Conservation (phyloP, 164 flowering plant genomes). For the Litsea cubeba region DNA sequence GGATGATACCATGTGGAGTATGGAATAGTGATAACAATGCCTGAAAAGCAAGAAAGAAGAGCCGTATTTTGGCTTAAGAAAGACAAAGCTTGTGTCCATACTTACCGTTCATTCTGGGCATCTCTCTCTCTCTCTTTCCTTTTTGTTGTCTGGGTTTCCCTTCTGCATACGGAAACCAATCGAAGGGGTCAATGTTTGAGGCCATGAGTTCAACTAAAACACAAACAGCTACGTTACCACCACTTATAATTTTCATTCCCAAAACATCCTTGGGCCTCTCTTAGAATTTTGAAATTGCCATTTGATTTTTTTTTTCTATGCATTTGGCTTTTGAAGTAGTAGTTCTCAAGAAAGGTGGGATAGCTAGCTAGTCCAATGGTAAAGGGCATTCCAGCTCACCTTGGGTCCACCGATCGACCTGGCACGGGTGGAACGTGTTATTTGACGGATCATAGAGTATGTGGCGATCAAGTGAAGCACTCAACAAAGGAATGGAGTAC, state of each 20-base stretch:
- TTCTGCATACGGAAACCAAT: slow-evolving; percentile 36
- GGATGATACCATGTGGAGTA: not conserved
- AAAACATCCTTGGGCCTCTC: not conserved
- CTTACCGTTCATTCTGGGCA: not conserved
- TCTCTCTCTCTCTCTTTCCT: slow-evolving; percentile 2
- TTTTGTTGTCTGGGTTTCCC: slow-evolving; percentile 28
- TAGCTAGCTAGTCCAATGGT: too few species aligned
- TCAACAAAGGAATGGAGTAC: too few species aligned
- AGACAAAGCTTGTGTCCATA: not conserved
- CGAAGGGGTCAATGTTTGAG: slow-evolving; percentile 48
- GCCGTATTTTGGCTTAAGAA: slow-evolving; percentile 31
- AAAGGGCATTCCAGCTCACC: too few species aligned
- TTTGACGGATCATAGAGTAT: too few species aligned
- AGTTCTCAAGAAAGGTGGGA: too few species aligned
- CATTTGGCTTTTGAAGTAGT: too few species aligned
- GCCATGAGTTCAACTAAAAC: slow-evolving; percentile 29
- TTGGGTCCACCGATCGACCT: too few species aligned
- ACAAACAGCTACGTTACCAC: slow-evolving; percentile 37
- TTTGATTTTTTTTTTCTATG: not conserved
- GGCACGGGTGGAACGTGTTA: too few species aligned
- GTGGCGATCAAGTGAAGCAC: too few species aligned
- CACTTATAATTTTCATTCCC: slow-evolving; percentile 4
- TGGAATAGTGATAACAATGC: not conserved
- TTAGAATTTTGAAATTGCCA: slow-evolving; percentile 5
- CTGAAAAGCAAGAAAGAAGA: slow-evolving; percentile 2